A percentile compares a stretch with the other conserved stretches of the same genome.
These are phyloP conservation scores for Cladosporium phlei DNA, from an alignment of 2,329 filamentous ascomycete genomes.

Conservation along the genomic window DNA sequence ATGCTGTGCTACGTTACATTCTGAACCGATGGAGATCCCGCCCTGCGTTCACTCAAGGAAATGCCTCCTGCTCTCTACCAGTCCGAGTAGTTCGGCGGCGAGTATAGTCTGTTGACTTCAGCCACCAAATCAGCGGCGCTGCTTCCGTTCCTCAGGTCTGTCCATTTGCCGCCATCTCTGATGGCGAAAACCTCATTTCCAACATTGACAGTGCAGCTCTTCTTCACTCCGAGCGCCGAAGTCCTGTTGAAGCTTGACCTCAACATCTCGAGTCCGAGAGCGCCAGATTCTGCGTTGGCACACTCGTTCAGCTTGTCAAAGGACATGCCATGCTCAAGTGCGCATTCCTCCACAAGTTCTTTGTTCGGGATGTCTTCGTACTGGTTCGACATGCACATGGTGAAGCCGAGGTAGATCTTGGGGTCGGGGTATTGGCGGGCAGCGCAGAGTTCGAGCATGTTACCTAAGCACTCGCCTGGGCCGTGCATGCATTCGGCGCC, in stretches of 20 bases:
- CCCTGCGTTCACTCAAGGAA: background rate
- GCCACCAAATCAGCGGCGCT: conserved; percentile 67
- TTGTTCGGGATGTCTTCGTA: conserved; percentile 74
- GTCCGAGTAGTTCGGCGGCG: conserved; percentile 10
- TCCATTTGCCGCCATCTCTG: conserved; percentile 73
- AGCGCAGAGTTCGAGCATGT: conserved; percentile 91
- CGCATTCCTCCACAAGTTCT: conserved; percentile 77
- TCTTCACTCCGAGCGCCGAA: conserved; percentile 42
- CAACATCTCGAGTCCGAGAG: conserved; percentile 63
- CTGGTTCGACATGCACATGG: conserved; percentile 77
- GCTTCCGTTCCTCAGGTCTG: conserved; percentile 65
- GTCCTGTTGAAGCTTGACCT: conserved; percentile 63
- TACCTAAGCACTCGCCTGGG: conserved; percentile 82
- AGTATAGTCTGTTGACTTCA: conserved; percentile 49
- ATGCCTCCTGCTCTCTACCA: background rate
- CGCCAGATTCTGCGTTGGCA: conserved; percentile 69
- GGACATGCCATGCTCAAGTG: conserved; percentile 83
- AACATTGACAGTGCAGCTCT: conserved; percentile 55
- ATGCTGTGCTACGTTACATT: background rate
- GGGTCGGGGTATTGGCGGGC: conserved; percentile 75
- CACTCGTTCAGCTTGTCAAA: conserved; percentile 78
- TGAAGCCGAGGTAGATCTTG: conserved; percentile 85
- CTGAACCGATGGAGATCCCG: conserved; percentile 2
- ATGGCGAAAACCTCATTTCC: conserved; percentile 79
- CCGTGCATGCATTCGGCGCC: conserved; percentile 88